Evolutionary conservation across 2,329 filamentous ascomycete species (phyloP).

Genomic region (Neofusicoccum sp.): DNA sequence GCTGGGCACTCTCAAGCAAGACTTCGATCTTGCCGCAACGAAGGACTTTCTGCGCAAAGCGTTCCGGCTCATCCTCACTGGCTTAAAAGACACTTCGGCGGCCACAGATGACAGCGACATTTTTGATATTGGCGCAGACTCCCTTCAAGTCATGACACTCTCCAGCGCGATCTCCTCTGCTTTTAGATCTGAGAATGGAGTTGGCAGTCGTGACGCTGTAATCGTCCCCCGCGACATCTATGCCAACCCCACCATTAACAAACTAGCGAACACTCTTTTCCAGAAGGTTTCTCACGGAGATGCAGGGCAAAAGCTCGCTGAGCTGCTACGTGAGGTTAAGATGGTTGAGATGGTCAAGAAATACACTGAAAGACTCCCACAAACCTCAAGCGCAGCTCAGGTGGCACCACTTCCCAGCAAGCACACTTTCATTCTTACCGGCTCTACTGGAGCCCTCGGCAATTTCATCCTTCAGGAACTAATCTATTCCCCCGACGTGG

Average conservation of each 20-base stretch:
- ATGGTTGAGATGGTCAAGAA: slow-evolving; percentile 35
- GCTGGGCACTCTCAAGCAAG: slow-evolving; percentile 7
- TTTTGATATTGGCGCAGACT: slow-evolving; percentile 38
- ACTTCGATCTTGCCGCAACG: slow-evolving; percentile 17
- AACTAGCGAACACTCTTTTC: slow-evolving; percentile 27
- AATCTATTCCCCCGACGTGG: slow-evolving; percentile 17
- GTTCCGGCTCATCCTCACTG: slow-evolving; percentile 22
- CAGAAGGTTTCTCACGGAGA: slow-evolving; percentile 23
- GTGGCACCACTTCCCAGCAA: neutral
- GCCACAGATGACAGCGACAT: slow-evolving; percentile 33
- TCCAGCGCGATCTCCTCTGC: slow-evolving; percentile 28
- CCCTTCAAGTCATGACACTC: slow-evolving; percentile 34
- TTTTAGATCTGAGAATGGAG: slow-evolving; percentile 21
- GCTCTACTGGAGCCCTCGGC: slow-evolving; percentile 25
- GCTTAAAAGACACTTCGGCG: slow-evolving; percentile 1
- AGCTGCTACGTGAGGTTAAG: slow-evolving; percentile 24
- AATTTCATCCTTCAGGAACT: slow-evolving; percentile 24
- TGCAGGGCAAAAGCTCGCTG: neutral
- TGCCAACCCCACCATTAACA: slow-evolving; percentile 33
- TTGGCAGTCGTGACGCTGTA: slow-evolving; percentile 22
- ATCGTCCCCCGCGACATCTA: slow-evolving; percentile 36
- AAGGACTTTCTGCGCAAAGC: slow-evolving; percentile 25
- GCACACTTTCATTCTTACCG: slow-evolving; percentile 25
- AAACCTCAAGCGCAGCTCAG: neutral
- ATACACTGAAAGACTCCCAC: slow-evolving; percentile 30